These are phyloP conservation scores for Dendryphion nanum DNA, from an alignment of 2,329 filamentous ascomycete genomes.

Conservation along the genomic window DNA sequence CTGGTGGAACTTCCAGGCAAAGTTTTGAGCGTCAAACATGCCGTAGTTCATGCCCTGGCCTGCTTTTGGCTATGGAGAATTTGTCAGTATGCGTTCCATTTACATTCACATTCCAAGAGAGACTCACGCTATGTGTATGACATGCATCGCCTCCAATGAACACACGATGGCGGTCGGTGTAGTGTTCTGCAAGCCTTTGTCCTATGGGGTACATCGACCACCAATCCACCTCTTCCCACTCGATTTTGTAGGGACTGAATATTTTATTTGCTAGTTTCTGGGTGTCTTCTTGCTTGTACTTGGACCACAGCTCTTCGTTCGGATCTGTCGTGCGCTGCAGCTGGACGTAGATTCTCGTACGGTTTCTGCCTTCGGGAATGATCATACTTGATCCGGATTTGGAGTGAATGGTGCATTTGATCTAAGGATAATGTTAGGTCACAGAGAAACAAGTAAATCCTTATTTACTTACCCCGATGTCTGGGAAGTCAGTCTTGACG, in stretches of 20 bases:
- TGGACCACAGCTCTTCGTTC: neutral
- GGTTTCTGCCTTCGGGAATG: slow-evolving; percentile 1
- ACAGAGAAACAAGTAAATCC: neutral
- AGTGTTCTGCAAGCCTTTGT: neutral
- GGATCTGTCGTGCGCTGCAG: slow-evolving; percentile 1
- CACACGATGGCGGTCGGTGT: neutral
- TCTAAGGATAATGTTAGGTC: neutral
- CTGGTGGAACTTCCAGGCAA: slow-evolving; percentile 1
- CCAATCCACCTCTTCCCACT: slow-evolving; percentile 3
- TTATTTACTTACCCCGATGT: slow-evolving; percentile 1
- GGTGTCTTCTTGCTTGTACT: neutral
- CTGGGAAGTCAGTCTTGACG: slow-evolving; percentile 1
- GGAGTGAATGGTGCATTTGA: slow-evolving; percentile 4
- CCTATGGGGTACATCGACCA: slow-evolving; percentile 2
- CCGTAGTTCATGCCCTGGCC: slow-evolving; percentile 3
- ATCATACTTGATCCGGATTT: slow-evolving; percentile 1
- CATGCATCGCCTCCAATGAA: slow-evolving; percentile 4
- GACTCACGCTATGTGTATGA: slow-evolving; percentile 3
- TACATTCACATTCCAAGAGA: neutral
- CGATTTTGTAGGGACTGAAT: slow-evolving; percentile 1
- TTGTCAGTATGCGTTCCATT: neutral
- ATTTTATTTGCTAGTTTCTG: slow-evolving; percentile 1
- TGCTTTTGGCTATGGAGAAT: slow-evolving; percentile 1
- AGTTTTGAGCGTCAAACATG: slow-evolving; percentile 1
- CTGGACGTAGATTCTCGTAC: neutral